Conservation (phyloP, 306 rosid genomes). For the Cucurbita argyrosperma region DNA sequence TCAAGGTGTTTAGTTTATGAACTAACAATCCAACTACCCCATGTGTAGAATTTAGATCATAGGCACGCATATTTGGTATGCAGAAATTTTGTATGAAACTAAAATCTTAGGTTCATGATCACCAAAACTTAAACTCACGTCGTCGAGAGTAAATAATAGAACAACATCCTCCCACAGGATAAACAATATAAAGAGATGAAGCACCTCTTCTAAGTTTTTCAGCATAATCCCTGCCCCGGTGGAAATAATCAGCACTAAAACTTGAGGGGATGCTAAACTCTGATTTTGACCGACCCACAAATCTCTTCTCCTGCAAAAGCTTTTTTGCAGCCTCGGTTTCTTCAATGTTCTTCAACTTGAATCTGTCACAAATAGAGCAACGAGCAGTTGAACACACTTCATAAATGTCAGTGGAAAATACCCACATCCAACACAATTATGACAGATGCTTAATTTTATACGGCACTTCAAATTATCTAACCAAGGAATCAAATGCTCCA, state of each 20-base stretch:
- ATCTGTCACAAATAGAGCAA: constrained; percentile 33
- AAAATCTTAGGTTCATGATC: background rate
- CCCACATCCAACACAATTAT: background rate
- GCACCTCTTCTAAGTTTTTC: constrained; percentile 90
- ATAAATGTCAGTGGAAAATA: background rate
- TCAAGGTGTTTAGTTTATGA: background rate
- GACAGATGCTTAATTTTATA: background rate
- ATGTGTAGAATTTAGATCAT: background rate
- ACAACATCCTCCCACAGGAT: background rate
- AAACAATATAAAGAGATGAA: constrained; percentile 7
- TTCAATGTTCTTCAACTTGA: constrained; percentile 77
- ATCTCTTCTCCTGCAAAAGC: constrained; percentile 87
- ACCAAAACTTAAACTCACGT: background rate
- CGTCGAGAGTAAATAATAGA: background rate
- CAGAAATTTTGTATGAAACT: background rate
- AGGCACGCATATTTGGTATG: background rate
- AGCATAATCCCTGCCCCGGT: constrained; percentile 98
- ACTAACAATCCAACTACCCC: background rate
- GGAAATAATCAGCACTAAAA: constrained; percentile 94
- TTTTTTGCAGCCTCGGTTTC: constrained; percentile 98
- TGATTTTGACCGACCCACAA: constrained; percentile 62
- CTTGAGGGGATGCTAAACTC: constrained; percentile 83
- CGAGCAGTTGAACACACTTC: background rate
- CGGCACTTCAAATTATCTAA: background rate
- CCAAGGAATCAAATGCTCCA: background rate